A percentile compares a stretch with the other conserved stretches of the same genome.
These are phyloP conservation scores for Zelonia costaricensis DNA, from an alignment of 208 protist genomes.

Conservation along the genomic window DNA sequence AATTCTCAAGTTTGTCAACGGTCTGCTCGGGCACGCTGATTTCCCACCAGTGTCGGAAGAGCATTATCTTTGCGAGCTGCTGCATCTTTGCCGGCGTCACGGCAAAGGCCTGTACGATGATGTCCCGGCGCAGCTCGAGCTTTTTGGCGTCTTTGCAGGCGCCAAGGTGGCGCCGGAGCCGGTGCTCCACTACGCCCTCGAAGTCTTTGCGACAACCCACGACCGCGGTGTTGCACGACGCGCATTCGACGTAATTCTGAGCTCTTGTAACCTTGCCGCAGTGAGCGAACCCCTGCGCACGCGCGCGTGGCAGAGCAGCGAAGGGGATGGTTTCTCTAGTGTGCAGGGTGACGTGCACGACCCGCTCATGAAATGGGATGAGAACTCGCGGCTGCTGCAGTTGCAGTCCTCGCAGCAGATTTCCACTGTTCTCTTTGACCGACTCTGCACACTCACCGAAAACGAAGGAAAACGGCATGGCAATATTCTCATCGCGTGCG, in stretches of 20 bases:
- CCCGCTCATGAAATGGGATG: no score
- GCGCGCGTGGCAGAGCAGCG: no score
- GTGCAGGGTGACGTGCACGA: no score
- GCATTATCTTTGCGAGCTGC: slow-evolving; percentile 9
- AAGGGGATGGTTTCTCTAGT: no score
- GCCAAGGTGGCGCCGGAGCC: not conserved
- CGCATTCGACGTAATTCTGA: slow-evolving; percentile 12
- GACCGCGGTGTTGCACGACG: slow-evolving; percentile 12
- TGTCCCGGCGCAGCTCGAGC: slow-evolving; percentile 11
- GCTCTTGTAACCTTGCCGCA: no score
- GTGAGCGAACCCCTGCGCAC: no score
- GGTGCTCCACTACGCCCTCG: not conserved
- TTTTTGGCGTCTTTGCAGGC: slow-evolving; percentile 9
- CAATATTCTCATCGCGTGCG: slow-evolving; percentile 8
- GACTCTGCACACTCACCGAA: not conserved
- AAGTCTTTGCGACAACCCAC: slow-evolving; percentile 12
- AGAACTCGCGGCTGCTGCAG: no score
- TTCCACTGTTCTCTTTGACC: not conserved
- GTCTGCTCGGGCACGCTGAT: not conserved
- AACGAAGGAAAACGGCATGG: not conserved
- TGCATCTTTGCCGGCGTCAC: slow-evolving; percentile 20
- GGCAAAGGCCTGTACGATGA: slow-evolving; percentile 16
- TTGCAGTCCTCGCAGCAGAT: not conserved
- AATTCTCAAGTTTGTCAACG: slow-evolving; percentile 17
- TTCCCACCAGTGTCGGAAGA: slow-evolving; percentile 3